Conservation (phyloP, 345 rosid genomes). For the Pelargonium nanum region DNA sequence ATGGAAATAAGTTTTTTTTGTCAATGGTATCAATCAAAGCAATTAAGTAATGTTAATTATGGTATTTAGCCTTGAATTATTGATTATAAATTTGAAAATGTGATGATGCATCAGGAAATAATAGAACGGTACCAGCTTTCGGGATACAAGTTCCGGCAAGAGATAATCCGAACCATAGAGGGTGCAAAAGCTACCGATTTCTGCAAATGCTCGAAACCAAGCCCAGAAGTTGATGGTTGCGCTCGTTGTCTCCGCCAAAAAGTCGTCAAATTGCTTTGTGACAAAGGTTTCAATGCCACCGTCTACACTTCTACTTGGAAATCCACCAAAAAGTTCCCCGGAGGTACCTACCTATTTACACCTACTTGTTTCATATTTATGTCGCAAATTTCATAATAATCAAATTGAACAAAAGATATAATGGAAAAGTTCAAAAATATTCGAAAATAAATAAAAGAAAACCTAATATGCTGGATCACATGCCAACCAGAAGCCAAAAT, state of each 20-base stretch:
- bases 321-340: constrained; percentile 26
- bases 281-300: constrained; percentile 23
- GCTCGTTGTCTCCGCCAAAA: constrained; percentile 21
- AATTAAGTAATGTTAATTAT: no score
- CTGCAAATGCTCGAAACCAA: constrained; percentile 10
- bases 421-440: no score
- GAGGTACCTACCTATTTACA: constrained; percentile 30
- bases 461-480: no score
- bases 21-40: no score
- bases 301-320: constrained; percentile 36
- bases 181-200: constrained; percentile 12
- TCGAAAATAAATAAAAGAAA: no score
- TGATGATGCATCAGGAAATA: constrained; percentile 23
- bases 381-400: no score
- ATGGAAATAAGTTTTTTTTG: no score
- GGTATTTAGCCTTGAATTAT: background rate
- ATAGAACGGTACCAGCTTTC: constrained; percentile 17
- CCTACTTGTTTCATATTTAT: no score
- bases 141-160: constrained; percentile 23
- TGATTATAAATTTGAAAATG: background rate
- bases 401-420: no score
- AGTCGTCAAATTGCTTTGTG: constrained; percentile 21
- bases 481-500: no score
- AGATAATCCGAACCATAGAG: constrained; percentile 18
- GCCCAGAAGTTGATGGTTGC: background rate